Evolutionary conservation across 2,329 filamentous ascomycete genomes (phyloP), one percentile per base, ranked within the genome.

Genomic region (Diaporthe citriasiana): DNA sequence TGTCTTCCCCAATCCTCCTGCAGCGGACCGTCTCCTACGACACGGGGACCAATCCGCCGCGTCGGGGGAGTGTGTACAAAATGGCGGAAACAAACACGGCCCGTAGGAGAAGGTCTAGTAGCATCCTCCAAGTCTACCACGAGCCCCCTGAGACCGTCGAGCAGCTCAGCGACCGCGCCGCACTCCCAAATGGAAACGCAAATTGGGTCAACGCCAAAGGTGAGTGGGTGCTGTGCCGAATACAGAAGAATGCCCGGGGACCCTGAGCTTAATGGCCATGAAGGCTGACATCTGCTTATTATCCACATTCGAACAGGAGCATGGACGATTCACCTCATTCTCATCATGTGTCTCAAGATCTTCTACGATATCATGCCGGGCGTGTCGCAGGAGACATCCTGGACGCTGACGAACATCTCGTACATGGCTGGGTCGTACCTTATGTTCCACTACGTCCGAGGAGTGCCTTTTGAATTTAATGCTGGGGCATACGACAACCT

Each of bases 131-230:
- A 82, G 95, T 99, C 85, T 98, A 98, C 85, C 95, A 97, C 82
- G 97, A 99, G 85, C 97, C 97, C 72, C 92, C 93, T 75, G 97
- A 99, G 89, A 97, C 96, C 73, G 92, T 98, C 82, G 97, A 99
- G 88, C 97, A 98, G 86, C 94, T 97, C 85, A 98, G 94, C 82
- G 97, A 99, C 84, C 97, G 98, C 88, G 94, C 95, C 73, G 94
- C 94, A 50, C 88, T 98, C 79, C 97, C 97, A 70, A 99, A 99
- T 82, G 86, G 98, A 81, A 99, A 99, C 85, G 95, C 97, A 79
- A 94, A 98, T 86, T 99, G 97, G 97, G 97, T 98, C 78, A 98
- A 98, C 85, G 94, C 95, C 81, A 99, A 99, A 91, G 97, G 97
- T 98, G 87, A 85, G 90, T 68, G 33, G 45, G 33, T 53, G 33